Evolutionary conservation across 805 yeast species (phyloP).

Genomic region (Kodamaea fukazawae): DNA sequence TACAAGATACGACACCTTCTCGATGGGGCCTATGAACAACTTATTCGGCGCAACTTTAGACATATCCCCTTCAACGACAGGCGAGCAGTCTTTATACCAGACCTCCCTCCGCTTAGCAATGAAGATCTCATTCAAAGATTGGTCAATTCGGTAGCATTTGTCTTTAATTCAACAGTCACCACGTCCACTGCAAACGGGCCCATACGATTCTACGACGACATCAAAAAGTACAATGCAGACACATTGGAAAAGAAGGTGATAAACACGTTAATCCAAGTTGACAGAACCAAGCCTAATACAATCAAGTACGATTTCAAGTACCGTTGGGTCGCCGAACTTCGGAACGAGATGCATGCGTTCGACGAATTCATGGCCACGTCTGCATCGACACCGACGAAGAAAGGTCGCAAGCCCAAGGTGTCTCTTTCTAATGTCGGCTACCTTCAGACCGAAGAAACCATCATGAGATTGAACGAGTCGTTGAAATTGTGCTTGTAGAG

Average conservation of each 20-base stretch:
- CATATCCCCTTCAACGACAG: conserved; percentile 17
- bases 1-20: conserved; percentile 29
- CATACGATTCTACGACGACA: conserved; percentile 18
- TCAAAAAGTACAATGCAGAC: conserved; percentile 13
- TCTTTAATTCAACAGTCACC: conserved; percentile 29
- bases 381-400: conserved; percentile 7
- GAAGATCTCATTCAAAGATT: conserved; percentile 20
- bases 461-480: conserved; percentile 30
- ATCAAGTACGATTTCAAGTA: conserved; percentile 26
- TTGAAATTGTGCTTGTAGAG: conserved; percentile 24
- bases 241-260: conserved; percentile 23
- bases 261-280: conserved; percentile 24
- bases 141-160: conserved; percentile 29
- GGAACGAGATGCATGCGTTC: conserved; percentile 4
- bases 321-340: conserved; percentile 20
- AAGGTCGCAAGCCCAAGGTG: conserved; percentile 6
- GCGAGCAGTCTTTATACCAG: conserved; percentile 13
- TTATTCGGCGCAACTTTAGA: conserved; percentile 24
- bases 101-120: conserved; percentile 5
- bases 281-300: conserved; percentile 17
- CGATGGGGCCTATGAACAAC: conserved; percentile 8
- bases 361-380: background rate
- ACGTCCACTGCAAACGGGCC: conserved; percentile 9
- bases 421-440: conserved; percentile 15
- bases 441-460: conserved; percentile 21